Evolutionary conservation across 257 asterid species (phyloP).

Genomic region (Przewalskia tangutica): DNA sequence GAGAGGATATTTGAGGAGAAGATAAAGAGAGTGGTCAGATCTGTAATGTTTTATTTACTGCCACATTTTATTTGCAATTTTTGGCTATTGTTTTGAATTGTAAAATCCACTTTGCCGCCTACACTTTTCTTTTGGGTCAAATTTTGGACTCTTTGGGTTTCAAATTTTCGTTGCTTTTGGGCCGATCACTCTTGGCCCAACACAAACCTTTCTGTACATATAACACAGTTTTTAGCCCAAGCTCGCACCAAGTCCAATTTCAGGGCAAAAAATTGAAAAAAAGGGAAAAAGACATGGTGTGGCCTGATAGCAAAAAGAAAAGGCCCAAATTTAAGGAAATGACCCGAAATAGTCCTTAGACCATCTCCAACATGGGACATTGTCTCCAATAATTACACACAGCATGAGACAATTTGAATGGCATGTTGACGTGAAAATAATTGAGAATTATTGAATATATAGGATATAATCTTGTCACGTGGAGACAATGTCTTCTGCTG

Average conservation of each 20-base stretch:
- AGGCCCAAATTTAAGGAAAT: too few relatives aligned
- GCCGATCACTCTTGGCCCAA: not conserved
- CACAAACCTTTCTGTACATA: not conserved
- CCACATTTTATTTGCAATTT: not conserved
- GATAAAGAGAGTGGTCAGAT: not conserved
- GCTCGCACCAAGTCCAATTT: not conserved
- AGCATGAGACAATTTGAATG: too few relatives aligned
- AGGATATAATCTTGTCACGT: too few relatives aligned
- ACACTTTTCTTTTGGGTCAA: not conserved
- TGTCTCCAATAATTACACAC: too few relatives aligned
- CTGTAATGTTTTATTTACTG: not conserved
- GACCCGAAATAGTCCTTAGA: too few relatives aligned
- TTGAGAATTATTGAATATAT: too few relatives aligned
- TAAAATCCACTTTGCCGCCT: not conserved
- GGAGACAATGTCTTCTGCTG: too few relatives aligned
- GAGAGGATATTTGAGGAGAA: not conserved
- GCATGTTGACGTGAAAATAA: too few relatives aligned
- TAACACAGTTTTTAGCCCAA: not conserved
- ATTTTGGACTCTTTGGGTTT: not conserved
- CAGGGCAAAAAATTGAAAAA: not conserved
- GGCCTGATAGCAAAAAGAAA: too few relatives aligned
- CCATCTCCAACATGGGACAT: too few relatives aligned
- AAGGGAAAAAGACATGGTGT: too few relatives aligned
- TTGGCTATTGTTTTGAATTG: not conserved
- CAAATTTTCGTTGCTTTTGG: not conserved